Percentiles rank a stretch among this genome's conserved stretches.
phyloP scores from a whole-genome alignment of 768 basidiomycete genomes.

The Tylopilus rubrobrunneus region DNA sequence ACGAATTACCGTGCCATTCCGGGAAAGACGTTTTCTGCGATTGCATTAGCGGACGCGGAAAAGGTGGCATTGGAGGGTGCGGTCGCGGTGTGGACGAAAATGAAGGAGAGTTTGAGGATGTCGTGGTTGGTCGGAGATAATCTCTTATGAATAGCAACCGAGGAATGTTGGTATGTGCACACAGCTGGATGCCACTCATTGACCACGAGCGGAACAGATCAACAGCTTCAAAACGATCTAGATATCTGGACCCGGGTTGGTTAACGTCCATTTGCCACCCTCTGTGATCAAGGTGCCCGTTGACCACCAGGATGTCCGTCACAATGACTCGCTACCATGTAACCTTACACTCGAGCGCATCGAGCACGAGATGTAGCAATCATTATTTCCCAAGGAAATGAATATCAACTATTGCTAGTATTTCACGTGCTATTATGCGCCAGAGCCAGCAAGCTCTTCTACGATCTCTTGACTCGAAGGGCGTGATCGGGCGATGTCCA shows the following conservation, averaged over 20 bases:
- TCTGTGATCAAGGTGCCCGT: too few species aligned
- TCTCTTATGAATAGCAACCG: slow-evolving; percentile 29
- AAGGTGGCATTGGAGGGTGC: slow-evolving; percentile 49
- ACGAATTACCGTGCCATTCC: slow-evolving; percentile 19
- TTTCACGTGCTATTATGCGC: not conserved
- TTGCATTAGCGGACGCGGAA: slow-evolving; percentile 41
- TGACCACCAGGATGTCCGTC: not conserved
- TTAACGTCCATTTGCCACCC: not conserved
- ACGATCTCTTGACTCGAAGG: slow-evolving; percentile 30
- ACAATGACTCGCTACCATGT: not conserved
- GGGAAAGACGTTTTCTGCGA: slow-evolving; percentile 34
- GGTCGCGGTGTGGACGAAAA: slow-evolving; percentile 40
- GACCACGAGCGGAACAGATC: not conserved
- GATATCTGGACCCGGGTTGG: not conserved
- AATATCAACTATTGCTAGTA: not conserved
- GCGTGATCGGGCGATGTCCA: slow-evolving; percentile 19
- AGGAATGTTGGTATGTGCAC: too few species aligned
- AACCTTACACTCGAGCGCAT: not conserved
- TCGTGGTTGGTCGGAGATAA: slow-evolving; percentile 21
- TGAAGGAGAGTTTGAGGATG: slow-evolving; percentile 41
- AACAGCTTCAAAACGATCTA: not conserved
- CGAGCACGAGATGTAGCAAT: not conserved
- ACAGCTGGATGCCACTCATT: not conserved
- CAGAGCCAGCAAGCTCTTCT: not conserved
- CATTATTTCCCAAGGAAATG: not conserved